Conservation (phyloP, 2,329 filamentous ascomycete genomes). For the Clonostachys solani region DNA sequence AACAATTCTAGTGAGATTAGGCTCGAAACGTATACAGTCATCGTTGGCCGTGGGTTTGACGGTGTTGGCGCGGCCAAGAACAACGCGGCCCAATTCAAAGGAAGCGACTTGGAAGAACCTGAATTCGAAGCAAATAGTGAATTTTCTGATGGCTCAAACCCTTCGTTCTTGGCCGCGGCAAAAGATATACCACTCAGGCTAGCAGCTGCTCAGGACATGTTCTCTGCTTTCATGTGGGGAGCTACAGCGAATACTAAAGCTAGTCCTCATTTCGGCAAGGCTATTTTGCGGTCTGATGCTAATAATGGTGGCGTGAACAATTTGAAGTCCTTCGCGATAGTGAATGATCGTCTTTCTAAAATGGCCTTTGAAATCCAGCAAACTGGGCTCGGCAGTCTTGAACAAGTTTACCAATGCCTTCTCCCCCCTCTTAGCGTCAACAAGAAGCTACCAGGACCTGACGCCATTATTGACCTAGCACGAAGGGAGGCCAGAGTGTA, state of each 20-base stretch:
- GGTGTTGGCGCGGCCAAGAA: too few relatives aligned
- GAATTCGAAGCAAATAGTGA: too few relatives aligned
- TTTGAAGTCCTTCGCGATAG: neutral
- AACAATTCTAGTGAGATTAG: too few relatives aligned
- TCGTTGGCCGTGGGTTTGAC: too few relatives aligned
- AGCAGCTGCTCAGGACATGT: slow-evolving; percentile 16
- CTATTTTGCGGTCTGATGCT: too few relatives aligned
- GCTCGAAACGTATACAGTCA: too few relatives aligned
- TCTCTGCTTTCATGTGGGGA: slow-evolving; percentile 17
- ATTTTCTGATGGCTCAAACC: too few relatives aligned
- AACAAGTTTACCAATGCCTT: neutral
- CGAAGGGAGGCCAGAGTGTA: neutral
- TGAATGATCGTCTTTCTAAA: neutral
- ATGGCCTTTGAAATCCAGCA: neutral
- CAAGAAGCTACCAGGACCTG: neutral
- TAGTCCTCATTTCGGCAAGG: too few relatives aligned
- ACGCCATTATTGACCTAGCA: neutral
- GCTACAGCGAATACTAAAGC: slow-evolving; percentile 8
- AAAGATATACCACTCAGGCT: too few relatives aligned
- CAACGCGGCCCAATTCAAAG: too few relatives aligned
- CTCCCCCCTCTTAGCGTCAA: neutral
- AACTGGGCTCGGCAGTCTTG: neutral
- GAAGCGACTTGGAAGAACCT: too few relatives aligned
- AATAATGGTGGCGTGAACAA: slow-evolving; percentile 1
- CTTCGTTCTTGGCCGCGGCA: too few relatives aligned